Percentiles rank a stretch among this genome's conserved stretches.
Evolutionary conservation across 2,329 filamentous ascomycete genomes (phyloP).

Genomic region (Cordyceps pruinosa): DNA sequence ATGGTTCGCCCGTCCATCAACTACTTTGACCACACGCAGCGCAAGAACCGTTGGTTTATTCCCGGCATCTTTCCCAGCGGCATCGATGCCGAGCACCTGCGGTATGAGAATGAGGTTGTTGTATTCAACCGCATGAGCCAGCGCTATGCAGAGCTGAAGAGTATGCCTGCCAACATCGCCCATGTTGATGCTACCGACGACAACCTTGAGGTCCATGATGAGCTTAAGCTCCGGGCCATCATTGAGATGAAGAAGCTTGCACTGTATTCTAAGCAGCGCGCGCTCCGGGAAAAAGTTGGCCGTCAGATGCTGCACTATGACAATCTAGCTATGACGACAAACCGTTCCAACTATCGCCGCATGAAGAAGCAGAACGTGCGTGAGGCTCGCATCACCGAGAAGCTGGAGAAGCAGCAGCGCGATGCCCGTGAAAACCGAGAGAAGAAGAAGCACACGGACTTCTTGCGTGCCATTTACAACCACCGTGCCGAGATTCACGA

Average conservation of each 20-base stretch:
- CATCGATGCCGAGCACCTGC: slow-evolving; percentile 76
- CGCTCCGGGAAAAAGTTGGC: slow-evolving; percentile 78
- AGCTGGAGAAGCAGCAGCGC: slow-evolving; percentile 96
- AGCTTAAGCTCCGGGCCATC: slow-evolving; percentile 78
- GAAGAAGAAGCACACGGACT: slow-evolving; percentile 95
- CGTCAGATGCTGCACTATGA: slow-evolving; percentile 93
- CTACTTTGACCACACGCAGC: slow-evolving; percentile 71
- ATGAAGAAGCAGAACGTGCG: slow-evolving; percentile 96
- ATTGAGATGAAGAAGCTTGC: slow-evolving; percentile 93
- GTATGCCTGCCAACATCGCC: slow-evolving; percentile 75
- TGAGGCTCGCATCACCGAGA: slow-evolving; percentile 95
- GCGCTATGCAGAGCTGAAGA: slow-evolving; percentile 76
- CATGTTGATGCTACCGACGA: slow-evolving; percentile 78
- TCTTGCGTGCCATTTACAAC: slow-evolving; percentile 76
- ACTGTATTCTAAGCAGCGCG: slow-evolving; percentile 81
- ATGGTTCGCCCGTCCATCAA: slow-evolving; percentile 56
- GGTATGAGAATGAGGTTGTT: slow-evolving; percentile 80
- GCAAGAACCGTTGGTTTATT: slow-evolving; percentile 71
- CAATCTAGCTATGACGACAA: slow-evolving; percentile 94
- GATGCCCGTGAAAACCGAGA: slow-evolving; percentile 93
- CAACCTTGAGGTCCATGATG: slow-evolving; percentile 63
- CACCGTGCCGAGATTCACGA: slow-evolving; percentile 74
- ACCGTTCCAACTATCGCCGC: slow-evolving; percentile 80
- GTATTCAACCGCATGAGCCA: slow-evolving; percentile 86
- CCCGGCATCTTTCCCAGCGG: slow-evolving; percentile 85